A percentile compares a stretch with the other conserved stretches of the same genome.
These are phyloP conservation scores for Colletotrichum eleusines DNA, from an alignment of 2,329 filamentous ascomycete species.

Conservation along the genomic window DNA sequence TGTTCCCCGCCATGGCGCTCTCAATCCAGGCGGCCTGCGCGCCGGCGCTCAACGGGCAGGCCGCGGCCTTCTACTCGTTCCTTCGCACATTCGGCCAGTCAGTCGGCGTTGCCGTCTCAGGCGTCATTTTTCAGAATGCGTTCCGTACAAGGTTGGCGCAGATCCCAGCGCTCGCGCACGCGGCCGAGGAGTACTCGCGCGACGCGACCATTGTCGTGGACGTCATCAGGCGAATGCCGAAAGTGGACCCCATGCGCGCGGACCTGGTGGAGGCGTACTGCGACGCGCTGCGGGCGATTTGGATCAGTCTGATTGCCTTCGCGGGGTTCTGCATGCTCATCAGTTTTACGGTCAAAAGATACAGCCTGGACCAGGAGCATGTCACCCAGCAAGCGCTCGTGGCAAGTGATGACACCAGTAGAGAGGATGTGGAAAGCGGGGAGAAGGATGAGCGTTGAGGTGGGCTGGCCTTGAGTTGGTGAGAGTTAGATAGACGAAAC, in stretches of 20 bases:
- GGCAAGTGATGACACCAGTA: constrained; percentile 32
- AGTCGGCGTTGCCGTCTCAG: constrained; percentile 74
- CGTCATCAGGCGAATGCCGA: constrained; percentile 65
- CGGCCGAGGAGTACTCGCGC: constrained; percentile 61
- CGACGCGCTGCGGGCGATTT: constrained; percentile 50
- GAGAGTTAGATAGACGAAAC: not conserved
- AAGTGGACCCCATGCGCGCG: constrained; percentile 40
- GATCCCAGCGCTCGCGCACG: constrained; percentile 59
- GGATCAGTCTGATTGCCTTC: constrained; percentile 50
- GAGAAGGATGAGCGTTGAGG: not conserved
- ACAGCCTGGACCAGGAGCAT: constrained; percentile 50
- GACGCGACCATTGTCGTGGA: constrained; percentile 71
- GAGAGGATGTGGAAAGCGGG: constrained; percentile 23
- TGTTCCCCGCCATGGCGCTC: constrained; percentile 74
- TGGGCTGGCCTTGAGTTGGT: not conserved
- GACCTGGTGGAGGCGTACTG: constrained; percentile 50
- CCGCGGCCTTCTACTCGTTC: constrained; percentile 76
- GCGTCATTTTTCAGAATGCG: constrained; percentile 77
- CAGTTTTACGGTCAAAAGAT: constrained; percentile 48
- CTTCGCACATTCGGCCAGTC: constrained; percentile 74
- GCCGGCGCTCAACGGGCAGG: constrained; percentile 61
- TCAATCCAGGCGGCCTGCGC: constrained; percentile 71
- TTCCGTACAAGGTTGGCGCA: constrained; percentile 64
- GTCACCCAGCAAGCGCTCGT: constrained; percentile 47
- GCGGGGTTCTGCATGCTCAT: constrained; percentile 49